Evolutionary conservation across 1,139 yeast species (phyloP).

Genomic region (Pichia sp.): DNA sequence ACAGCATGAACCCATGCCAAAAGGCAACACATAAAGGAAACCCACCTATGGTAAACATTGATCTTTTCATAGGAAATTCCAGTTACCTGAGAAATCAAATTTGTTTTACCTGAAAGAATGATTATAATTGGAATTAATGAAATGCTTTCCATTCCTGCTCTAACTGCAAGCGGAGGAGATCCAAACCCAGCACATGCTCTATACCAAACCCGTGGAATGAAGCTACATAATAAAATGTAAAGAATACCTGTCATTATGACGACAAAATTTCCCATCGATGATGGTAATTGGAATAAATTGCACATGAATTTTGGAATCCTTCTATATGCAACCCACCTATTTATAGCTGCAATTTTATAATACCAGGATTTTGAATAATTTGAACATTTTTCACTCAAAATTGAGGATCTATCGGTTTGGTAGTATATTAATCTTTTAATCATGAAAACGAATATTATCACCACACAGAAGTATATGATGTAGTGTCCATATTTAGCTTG

Average conservation of each 20-base stretch:
- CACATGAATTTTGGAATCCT: constrained; percentile 33
- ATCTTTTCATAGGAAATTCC: constrained; percentile 51
- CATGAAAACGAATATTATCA: constrained; percentile 31
- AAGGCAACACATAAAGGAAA: constrained; percentile 32
- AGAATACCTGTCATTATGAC: constrained; percentile 33
- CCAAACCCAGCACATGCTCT: constrained; percentile 53
- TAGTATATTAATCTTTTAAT: constrained; percentile 33
- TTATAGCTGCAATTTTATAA: constrained; percentile 27
- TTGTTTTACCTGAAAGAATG: constrained; percentile 45
- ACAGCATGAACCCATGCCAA: constrained; percentile 45
- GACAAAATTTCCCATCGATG: constrained; percentile 40
- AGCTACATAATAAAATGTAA: constrained; percentile 39
- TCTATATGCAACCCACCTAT: constrained; percentile 42
- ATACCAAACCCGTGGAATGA: constrained; percentile 47
- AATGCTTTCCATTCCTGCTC: constrained; percentile 46
- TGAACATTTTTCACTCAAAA: constrained; percentile 9
- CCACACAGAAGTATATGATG: constrained; percentile 37
- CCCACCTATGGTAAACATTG: constrained; percentile 45
- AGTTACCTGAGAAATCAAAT: constrained; percentile 41
- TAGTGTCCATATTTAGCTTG: constrained; percentile 37
- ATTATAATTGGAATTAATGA: constrained; percentile 47
- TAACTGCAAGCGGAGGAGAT: constrained; percentile 53
- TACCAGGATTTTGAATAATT: constrained; percentile 15
- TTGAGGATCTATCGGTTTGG: constrained; percentile 28
- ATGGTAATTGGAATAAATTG: constrained; percentile 40